Base-by-base conservation (phyloP, 2,329 filamentous ascomycete species). In the Plenodomus lindquistii region DNA sequence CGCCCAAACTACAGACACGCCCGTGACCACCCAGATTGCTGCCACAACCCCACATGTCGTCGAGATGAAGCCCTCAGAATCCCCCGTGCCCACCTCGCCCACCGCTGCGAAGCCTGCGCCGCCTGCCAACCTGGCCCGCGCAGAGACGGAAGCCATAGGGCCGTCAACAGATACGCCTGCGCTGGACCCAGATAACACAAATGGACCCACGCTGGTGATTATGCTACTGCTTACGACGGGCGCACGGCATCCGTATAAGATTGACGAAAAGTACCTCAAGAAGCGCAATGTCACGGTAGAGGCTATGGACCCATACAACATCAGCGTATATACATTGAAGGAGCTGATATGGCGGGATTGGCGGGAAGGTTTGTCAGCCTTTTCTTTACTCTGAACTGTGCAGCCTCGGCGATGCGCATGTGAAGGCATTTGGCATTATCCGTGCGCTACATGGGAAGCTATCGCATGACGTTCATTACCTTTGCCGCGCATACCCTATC, bases 291-390 rank as follows among this genome's bases (percentile, higher is more conserved):
- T 96, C 44, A 82, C 82, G 40, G 83, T 94, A 1, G 87, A 90
- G 17, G 86, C 86, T 24, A 74, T 82, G 60, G 91, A 97, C 67
- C 91, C 91, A 1, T 92, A 91, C 68, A 89, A 87, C 67, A 91
- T 97, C 74, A 96, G 89, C 59, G 87, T 96, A 42, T 96, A 97
- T 70, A 96, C 90, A 2, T 77, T 97, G 57, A 97, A 97, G 74
- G 91, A 97, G 75, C 77, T 97, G 66, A 96, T 97, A 69, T 83
- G 94, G 77, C 82, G 90, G 63, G 92, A 97, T 71, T 97, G 93
- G 93, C 82, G 91, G 60, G 86, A 86, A 62, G 90, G 81, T 83
- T 75, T 46, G 69, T 42, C n/a, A 10, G 16, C 31, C 24, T 22
- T 15, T 8, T 13, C 11, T 31, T 15, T 15, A 31, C 27, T 15